phyloP scores from a whole-genome alignment of 1,284 basidiomycete species.

The Heterobasidion parviporum region DNA sequence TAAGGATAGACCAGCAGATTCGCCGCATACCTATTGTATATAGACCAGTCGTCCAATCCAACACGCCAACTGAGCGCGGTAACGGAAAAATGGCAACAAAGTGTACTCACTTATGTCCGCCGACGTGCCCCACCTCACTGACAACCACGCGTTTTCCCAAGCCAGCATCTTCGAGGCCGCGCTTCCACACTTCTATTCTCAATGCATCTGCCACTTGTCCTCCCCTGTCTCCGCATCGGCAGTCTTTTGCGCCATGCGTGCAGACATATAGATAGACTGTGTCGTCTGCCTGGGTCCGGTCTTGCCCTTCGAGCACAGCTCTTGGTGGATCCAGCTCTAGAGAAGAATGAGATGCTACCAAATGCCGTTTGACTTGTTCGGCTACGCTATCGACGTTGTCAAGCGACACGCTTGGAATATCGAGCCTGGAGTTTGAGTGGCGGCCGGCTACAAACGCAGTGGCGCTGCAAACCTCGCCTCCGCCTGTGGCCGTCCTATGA shows the following conservation, averaged over 20 bases:
- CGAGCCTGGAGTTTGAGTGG: constrained; percentile 26
- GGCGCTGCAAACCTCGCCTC: constrained; percentile 24
- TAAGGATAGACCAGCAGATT: not conserved
- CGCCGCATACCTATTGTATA: not conserved
- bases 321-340: not conserved
- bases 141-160: constrained; percentile 24
- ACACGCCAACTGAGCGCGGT: too few species aligned
- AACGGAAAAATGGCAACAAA: not conserved
- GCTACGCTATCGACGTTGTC: constrained; percentile 41
- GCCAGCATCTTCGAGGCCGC: constrained; percentile 11
- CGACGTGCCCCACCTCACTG: constrained; percentile 71
- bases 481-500: not conserved
- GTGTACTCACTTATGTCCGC: constrained; percentile 69
- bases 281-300: constrained; percentile 1
- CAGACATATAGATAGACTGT: constrained; percentile 44
- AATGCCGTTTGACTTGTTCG: constrained; percentile 27
- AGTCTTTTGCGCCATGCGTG: constrained; percentile 27
- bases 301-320: constrained; percentile 4
- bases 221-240: constrained; percentile 59
- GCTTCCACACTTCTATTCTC: constrained; percentile 18
- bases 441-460: constrained; percentile 42
- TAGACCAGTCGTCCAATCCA: not conserved
- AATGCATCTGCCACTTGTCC: constrained; percentile 34
- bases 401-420: constrained; percentile 37
- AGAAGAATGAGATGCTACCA: not conserved